Conservation (phyloP, 2,329 filamentous ascomycete species). For the Colletotrichum brevisporum region DNA sequence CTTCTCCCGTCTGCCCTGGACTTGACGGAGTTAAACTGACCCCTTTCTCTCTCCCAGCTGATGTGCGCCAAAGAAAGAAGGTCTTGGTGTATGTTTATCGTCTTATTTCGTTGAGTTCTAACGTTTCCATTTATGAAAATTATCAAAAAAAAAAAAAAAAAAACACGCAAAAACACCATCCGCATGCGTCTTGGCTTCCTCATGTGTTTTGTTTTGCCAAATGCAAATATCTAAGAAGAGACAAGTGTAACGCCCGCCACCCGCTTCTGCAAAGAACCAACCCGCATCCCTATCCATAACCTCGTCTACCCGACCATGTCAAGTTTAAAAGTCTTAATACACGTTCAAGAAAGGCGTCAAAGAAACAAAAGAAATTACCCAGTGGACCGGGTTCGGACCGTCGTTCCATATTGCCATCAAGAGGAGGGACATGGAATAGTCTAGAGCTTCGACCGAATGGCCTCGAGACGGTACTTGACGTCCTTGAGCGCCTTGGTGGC, state of each 20-base stretch:
- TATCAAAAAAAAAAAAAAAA: no score
- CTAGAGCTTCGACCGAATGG: constrained; percentile 85
- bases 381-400: background rate
- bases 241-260: no score
- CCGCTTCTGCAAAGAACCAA: background rate
- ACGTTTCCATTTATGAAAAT: background rate
- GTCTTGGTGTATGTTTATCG: constrained; percentile 28
- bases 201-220: background rate
- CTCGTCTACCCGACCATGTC: background rate
- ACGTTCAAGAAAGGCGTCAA: background rate
- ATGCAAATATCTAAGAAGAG: no score
- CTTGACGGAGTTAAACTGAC: no score
- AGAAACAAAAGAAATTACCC: background rate
- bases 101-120: background rate
- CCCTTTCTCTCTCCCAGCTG: no score
- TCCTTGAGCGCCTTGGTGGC: constrained; percentile 92
- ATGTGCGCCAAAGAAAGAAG: background rate
- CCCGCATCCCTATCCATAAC: background rate
- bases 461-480: constrained; percentile 94
- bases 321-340: background rate
- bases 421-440: background rate
- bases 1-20: no score
- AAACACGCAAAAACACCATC: constrained; percentile 24
- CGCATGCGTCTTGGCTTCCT: background rate
- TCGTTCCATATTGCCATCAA: background rate